A percentile compares a stretch with the other conserved stretches of the same genome.
Evolutionary conservation across 805 yeast species (phyloP).

Genomic region (Clavispora asparagi): DNA sequence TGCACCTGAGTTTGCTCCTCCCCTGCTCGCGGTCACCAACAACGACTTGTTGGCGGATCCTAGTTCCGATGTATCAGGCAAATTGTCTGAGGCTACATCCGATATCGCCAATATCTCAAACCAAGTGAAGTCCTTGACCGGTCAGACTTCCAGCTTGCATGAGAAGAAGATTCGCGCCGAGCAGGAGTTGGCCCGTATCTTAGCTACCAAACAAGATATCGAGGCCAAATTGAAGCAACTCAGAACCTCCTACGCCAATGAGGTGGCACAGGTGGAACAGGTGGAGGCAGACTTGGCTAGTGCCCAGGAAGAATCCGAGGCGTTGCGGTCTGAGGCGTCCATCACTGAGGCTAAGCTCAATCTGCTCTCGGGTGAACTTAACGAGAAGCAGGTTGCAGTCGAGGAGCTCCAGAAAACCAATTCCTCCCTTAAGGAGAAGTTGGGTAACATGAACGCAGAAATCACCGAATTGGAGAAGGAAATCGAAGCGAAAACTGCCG

Average conservation of each 20-base stretch:
- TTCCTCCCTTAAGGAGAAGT: slow-evolving; percentile 58
- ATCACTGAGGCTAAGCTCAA: slow-evolving; percentile 75
- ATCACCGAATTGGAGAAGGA: slow-evolving; percentile 54
- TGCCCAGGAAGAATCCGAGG: slow-evolving; percentile 62
- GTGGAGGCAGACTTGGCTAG: slow-evolving; percentile 59
- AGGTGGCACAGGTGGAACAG: slow-evolving; percentile 67
- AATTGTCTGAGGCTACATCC: slow-evolving; percentile 71
- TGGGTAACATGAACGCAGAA: slow-evolving; percentile 64
- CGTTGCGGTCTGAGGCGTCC: slow-evolving; percentile 65
- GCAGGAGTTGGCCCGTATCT: slow-evolving; percentile 66
- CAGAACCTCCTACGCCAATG: slow-evolving; percentile 69
- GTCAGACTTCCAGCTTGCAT: slow-evolving; percentile 66
- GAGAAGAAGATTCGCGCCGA: slow-evolving; percentile 72
- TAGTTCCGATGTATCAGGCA: slow-evolving; percentile 50
- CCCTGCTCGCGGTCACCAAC: slow-evolving; percentile 15
- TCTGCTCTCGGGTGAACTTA: slow-evolving; percentile 60
- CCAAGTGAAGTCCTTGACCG: slow-evolving; percentile 73
- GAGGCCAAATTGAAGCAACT: slow-evolving; percentile 64
- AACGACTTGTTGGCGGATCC: slow-evolving; percentile 51
- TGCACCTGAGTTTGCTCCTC: not conserved
- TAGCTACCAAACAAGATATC: slow-evolving; percentile 63
- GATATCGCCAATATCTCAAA: slow-evolving; percentile 84
- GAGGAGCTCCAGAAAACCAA: slow-evolving; percentile 70
- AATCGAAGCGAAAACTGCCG: slow-evolving; percentile 46
- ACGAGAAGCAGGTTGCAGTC: slow-evolving; percentile 52